Evolutionary conservation across 768 basidiomycete genomes (phyloP), one percentile per base, ranked within the genome.

Genomic region (Rhodotorula babjevae): DNA sequence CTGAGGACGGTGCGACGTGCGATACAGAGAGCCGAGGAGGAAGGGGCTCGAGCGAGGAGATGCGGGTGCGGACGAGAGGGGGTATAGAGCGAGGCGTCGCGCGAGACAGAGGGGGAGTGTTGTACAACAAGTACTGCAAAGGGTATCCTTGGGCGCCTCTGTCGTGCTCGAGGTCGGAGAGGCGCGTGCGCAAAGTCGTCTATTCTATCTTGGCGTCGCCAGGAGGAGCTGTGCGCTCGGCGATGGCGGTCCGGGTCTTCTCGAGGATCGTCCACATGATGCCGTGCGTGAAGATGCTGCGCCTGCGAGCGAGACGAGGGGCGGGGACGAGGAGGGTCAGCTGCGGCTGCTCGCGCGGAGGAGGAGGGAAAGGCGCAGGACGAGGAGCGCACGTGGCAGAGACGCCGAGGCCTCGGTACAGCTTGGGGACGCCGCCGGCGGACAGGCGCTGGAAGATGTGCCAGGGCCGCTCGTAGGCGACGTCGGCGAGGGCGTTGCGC

Each of bases 371-470:
- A 46, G 44, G 36, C 31, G 18, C 23, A 19, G 49, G 3, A 50
- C 78, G 44, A 46, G 18, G 44, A 95, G 27, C 89, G 77, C 90
- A 93, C 64, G 96, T 87, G 63, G 94, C 94, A 73, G 92, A 95
- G 74, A 99, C 91, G 67, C 94, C 92, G 63, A 97, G 86, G 65
- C 95, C 96, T 71, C 90, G 89, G 81, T 99, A 99, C 75, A 98
- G 87, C 50, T 93, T 85, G 47, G 88, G 84, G 59, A 96, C 82
- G 36, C 96, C 96, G 57, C 84, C 85, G 12, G 90, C 80, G 18
- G 93, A 82, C 12, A 84, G 79, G 61, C 83, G 81, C 11, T 61
- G 62, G 56, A 77, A 79, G 61, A 79, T 71, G 27, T 29, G 5
- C 65, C 57, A 68, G 0, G 77, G 75, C 21, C 56, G 40, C 67